phyloP scores from a whole-genome alignment of 148 eudicot species.

The Persicaria maculosa region DNA sequence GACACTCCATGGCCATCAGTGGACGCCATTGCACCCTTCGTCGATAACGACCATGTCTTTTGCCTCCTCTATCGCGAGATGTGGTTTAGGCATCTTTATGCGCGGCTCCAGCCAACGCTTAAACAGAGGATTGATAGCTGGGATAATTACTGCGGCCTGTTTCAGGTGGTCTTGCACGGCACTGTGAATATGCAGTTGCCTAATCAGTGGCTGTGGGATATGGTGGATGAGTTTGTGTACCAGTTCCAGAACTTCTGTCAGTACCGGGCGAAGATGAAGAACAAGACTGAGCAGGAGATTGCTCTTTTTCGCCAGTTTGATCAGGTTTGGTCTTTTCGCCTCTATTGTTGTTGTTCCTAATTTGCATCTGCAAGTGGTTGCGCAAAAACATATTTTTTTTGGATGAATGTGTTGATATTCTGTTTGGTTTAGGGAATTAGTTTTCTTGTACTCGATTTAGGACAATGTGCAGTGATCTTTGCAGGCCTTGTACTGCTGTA shows the following conservation, averaged over 20 bases:
- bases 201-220: constrained; percentile 36
- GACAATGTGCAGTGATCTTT: too few relatives aligned
- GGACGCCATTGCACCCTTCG: constrained; percentile 73
- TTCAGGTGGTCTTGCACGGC: constrained; percentile 77
- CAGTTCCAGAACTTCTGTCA: not conserved
- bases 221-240: constrained; percentile 6
- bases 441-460: too few relatives aligned
- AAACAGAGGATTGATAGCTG: constrained; percentile 73
- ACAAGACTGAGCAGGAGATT: too few relatives aligned
- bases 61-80: constrained; percentile 85
- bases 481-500: too few relatives aligned
- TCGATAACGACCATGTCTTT: constrained; percentile 94
- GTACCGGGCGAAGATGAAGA: too few relatives aligned
- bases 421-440: too few relatives aligned
- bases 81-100: constrained; percentile 91
- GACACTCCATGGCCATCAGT: constrained; percentile 93
- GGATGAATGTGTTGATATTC: too few relatives aligned
- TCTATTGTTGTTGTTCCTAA: too few relatives aligned
- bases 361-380: too few relatives aligned
- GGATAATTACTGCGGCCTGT: constrained; percentile 80
- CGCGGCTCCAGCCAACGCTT: constrained; percentile 58
- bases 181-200: constrained; percentile 94
- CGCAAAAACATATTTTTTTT: too few relatives aligned
- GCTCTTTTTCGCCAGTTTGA: too few relatives aligned
- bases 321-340: too few relatives aligned